These are phyloP conservation scores for Chytriomyces sp. DNA, from an alignment of 192 early-diverging fungal species.

Conservation along the genomic window DNA sequence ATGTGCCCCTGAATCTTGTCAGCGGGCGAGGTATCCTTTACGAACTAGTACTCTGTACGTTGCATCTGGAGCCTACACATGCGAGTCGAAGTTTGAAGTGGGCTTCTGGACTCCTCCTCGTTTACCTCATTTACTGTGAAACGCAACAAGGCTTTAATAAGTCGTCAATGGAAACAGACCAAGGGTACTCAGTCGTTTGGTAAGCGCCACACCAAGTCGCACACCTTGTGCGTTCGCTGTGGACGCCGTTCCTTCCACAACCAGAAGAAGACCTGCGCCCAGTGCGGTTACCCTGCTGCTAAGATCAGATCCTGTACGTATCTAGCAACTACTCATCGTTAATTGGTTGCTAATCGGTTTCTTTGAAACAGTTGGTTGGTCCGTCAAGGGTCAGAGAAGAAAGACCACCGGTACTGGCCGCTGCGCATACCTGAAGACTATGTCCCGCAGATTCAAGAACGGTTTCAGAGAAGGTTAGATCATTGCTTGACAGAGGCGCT, in stretches of 20 bases:
- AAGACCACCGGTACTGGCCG: constrained; percentile 99
- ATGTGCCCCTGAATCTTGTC: too few species aligned
- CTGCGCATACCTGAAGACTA: constrained; percentile 93
- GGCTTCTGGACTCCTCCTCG: too few species aligned
- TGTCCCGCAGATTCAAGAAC: constrained; percentile 96
- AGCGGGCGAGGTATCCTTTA: too few species aligned
- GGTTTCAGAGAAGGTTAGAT: constrained; percentile 80
- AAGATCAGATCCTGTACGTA: constrained; percentile 91
- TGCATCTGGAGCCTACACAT: too few species aligned
- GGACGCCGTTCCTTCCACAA: constrained; percentile 97
- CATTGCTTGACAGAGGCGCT: background rate
- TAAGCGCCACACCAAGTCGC: constrained; percentile 99
- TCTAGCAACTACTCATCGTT: background rate
- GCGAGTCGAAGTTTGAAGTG: too few species aligned
- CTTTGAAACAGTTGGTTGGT: constrained; percentile 84
- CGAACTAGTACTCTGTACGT: too few species aligned
- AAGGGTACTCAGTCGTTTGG: constrained; percentile 99
- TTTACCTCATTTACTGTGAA: background rate
- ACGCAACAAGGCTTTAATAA: background rate
- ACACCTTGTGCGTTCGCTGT: constrained; percentile 97
- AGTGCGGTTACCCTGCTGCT: constrained; percentile 97
- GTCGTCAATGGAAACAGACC: constrained; percentile 63
- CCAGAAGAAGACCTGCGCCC: constrained; percentile 99
- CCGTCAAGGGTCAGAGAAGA: constrained; percentile 93
- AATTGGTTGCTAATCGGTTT: background rate